A percentile compares a stretch with the other conserved stretches of the same genome.
Conservation (phyloP, 2,329 filamentous ascomycete genomes). For the Zalaria obscura region DNA sequence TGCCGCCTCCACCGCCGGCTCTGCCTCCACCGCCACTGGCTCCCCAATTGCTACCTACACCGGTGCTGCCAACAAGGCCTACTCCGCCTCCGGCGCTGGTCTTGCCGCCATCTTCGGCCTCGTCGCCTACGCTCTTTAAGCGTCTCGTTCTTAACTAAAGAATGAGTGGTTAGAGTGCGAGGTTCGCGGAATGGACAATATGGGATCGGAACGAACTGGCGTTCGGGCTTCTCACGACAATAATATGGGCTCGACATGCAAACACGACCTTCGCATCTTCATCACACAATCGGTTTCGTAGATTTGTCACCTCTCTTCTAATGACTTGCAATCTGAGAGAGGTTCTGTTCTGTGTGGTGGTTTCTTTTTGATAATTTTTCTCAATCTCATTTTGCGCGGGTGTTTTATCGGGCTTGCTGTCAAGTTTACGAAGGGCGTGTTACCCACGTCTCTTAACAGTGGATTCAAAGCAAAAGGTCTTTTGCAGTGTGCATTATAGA, state of each 20-base stretch:
- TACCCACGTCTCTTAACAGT: not conserved
- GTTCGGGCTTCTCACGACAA: not conserved
- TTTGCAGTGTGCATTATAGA: not conserved
- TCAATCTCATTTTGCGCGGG: not conserved
- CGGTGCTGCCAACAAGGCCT: slow-evolving; percentile 33
- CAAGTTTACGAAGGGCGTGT: slow-evolving; percentile 1
- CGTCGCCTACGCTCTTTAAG: slow-evolving; percentile 20
- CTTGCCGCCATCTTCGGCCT: slow-evolving; percentile 39
- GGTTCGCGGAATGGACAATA: not conserved
- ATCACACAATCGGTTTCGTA: not conserved
- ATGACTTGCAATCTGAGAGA: slow-evolving; percentile 1
- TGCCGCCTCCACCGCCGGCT: slow-evolving; percentile 1
- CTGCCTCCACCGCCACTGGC: slow-evolving; percentile 13
- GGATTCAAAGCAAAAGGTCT: not conserved
- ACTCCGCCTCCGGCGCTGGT: slow-evolving; percentile 32
- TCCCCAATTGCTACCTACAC: slow-evolving; percentile 25
- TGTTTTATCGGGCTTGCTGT: slow-evolving; percentile 4
- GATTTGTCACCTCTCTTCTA: slow-evolving; percentile 1
- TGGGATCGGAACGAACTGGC: not conserved
- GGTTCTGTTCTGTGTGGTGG: slow-evolving; percentile 1
- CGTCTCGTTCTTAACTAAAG: not conserved
- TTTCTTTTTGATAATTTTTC: not conserved
- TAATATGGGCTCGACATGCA: not conserved
- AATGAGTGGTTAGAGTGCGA: not conserved
- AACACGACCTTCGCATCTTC: not conserved